Conservation (phyloP, 1,284 basidiomycete species). For the Malassezia pachydermatis region DNA sequence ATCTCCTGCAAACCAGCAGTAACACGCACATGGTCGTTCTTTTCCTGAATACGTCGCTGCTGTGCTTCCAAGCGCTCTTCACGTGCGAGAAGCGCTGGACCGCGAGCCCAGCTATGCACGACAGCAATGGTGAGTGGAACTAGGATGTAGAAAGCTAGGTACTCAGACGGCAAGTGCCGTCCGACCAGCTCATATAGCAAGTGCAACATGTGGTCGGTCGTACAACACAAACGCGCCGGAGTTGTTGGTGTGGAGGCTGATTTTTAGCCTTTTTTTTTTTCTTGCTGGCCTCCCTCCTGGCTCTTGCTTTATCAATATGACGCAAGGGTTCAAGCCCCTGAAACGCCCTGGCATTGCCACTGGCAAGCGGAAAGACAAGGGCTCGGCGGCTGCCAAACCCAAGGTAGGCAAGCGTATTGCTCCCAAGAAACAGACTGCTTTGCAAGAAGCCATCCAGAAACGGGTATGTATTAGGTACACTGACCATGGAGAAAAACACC, state of each 20-base stretch:
- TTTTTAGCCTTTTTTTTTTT: no score
- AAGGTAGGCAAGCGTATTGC: conserved; percentile 12
- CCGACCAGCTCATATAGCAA: conserved; percentile 21
- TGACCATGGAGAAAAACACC: conserved; percentile 13
- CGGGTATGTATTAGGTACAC: conserved; percentile 1
- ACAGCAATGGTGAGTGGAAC: conserved; percentile 18
- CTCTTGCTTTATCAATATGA: not conserved
- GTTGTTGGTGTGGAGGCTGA: no score
- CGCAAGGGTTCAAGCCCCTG: conserved; percentile 20
- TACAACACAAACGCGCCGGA: not conserved
- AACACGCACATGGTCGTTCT: conserved; percentile 4
- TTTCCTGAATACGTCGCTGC: conserved; percentile 1
- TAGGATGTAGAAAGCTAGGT: conserved; percentile 24
- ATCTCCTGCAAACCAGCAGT: conserved; percentile 15
- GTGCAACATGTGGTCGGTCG: conserved; percentile 27
- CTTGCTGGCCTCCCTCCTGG: no score
- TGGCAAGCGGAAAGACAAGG: conserved; percentile 5
- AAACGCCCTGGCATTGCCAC: not conserved
- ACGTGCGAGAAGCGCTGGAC: conserved; percentile 23
- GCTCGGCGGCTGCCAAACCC: not conserved
- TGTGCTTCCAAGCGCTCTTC: conserved; percentile 12
- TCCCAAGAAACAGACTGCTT: conserved; percentile 11
- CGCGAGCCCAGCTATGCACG: conserved; percentile 30
- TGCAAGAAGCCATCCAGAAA: conserved; percentile 14
- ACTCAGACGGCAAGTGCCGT: conserved; percentile 20